Evolutionary conservation across 208 protist genomes (phyloP), one percentile per base, ranked within the genome.

Genomic region (Crithidia acanthocephali): DNA sequence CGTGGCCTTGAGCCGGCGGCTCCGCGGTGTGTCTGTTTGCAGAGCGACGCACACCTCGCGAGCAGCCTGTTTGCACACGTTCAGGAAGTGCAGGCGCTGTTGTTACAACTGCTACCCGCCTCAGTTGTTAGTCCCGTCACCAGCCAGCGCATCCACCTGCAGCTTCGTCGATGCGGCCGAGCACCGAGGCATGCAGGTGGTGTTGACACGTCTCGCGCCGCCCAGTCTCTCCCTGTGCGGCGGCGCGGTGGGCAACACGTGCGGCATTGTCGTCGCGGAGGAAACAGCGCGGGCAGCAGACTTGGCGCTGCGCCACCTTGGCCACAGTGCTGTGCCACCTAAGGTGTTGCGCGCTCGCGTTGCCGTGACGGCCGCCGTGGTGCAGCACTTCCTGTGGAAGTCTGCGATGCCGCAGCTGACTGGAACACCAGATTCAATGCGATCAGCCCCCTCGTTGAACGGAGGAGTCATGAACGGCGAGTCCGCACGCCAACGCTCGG

Each of bases 301-400:
- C 5, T 45, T 69, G 1, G 30, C 28, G 18, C 27, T 7, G 45
- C 15, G 4, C 0, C 3, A 27, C 23, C 11, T 18, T 9, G 22
- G 28, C 2, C 53, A n/a, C 6, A 13, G 15, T 1, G 2, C 3
- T 6, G 28, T 2, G 59, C 8, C 6, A 1, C 6, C 22, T 9
- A 27, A 13, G 55, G n/a, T n/a, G 32, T 25, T 77, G 55, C 72
- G 72, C 22, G 72, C 72, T 16, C 72, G 72, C 16, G 63, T 77
- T 5, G 72, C 72, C 44, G 47, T 77, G 37, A 61, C 72, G 0
- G 53, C 72, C 18, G 72, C 72, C 3, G 18, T 61, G 0, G n/a
- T 77, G 28, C 57, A 71, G 58, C 48, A 72, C 59, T 33, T 77
- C 3, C 33, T 77, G 32, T 61, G 63, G 72, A 22, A 23, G 1